These are phyloP conservation scores for Quercus alba DNA, from an alignment of 306 rosid species.

Conservation along the genomic window DNA sequence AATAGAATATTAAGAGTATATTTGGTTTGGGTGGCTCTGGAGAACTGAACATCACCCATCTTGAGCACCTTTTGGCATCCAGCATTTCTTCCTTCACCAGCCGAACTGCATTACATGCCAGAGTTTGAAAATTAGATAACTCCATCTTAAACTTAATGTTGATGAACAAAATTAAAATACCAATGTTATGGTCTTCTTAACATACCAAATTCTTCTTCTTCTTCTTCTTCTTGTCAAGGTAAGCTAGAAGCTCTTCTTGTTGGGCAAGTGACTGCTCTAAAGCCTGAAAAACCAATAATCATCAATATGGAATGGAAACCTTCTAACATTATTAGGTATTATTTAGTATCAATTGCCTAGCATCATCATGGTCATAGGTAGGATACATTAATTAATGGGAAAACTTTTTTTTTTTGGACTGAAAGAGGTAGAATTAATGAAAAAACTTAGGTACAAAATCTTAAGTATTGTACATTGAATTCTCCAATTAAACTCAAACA, in stretches of 20 bases:
- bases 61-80: conserved; percentile 1
- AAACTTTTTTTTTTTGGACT: no score
- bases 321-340: not conserved
- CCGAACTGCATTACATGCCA: conserved; percentile 45
- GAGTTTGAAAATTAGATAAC: not conserved
- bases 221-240: conserved; percentile 58
- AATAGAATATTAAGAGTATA: conserved; percentile 6
- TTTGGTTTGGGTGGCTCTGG: conserved; percentile 21
- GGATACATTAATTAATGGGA: no score
- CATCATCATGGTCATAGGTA: not conserved
- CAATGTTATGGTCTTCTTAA: not conserved
- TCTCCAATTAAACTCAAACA: no score
- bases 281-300: conserved; percentile 38
- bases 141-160: not conserved
- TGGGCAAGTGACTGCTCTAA: conserved; percentile 58
- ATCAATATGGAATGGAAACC: not conserved
- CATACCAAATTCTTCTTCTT: conserved; percentile 58
- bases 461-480: no score
- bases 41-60: conserved; percentile 6
- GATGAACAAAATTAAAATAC: not conserved
- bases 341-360: not conserved
- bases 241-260: conserved; percentile 68
- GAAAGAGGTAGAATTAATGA: no score
- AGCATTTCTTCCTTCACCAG: conserved; percentile 30
- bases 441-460: no score